A percentile compares a stretch with the other conserved stretches of the same genome.
Evolutionary conservation across 805 yeast species (phyloP).

Genomic region (Zygoascus ofunaensis): DNA sequence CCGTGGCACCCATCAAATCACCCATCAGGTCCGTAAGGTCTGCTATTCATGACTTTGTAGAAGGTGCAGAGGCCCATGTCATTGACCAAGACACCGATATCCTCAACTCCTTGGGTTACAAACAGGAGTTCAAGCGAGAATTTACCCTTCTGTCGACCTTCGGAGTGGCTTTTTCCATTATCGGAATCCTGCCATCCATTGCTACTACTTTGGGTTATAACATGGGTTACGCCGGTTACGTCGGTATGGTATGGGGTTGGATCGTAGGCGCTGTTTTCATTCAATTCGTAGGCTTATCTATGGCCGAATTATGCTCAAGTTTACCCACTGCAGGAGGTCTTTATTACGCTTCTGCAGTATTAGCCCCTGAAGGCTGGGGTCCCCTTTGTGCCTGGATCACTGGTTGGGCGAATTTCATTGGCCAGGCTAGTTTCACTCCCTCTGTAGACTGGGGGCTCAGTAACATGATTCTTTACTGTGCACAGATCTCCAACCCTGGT

Average conservation of each 20-base stretch:
- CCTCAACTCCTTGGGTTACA: conserved; percentile 37
- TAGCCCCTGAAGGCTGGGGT: conserved; percentile 45
- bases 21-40: not conserved
- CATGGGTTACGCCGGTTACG: conserved; percentile 36
- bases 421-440: conserved; percentile 52
- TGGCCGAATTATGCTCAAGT: conserved; percentile 51
- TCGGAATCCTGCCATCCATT: conserved; percentile 56
- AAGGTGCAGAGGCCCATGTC: conserved; percentile 4
- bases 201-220: conserved; percentile 52
- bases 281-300: conserved; percentile 39
- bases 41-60: conserved; percentile 1
- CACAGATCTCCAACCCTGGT: conserved; percentile 30
- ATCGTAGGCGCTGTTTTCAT: conserved; percentile 45
- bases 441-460: conserved; percentile 51
- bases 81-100: conserved; percentile 4
- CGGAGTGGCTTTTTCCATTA: conserved; percentile 52
- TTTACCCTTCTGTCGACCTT: conserved; percentile 50
- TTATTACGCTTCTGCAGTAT: conserved; percentile 55
- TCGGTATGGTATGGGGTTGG: conserved; percentile 28
- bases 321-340: conserved; percentile 60
- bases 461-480: conserved; percentile 44
- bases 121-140: conserved; percentile 51
- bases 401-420: conserved; percentile 57
- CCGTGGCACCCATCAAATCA: not conserved
- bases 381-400: conserved; percentile 50